Base-by-base conservation (phyloP, 371 early-diverging fungal species). In the Syncephalastrum racemosum region DNA sequence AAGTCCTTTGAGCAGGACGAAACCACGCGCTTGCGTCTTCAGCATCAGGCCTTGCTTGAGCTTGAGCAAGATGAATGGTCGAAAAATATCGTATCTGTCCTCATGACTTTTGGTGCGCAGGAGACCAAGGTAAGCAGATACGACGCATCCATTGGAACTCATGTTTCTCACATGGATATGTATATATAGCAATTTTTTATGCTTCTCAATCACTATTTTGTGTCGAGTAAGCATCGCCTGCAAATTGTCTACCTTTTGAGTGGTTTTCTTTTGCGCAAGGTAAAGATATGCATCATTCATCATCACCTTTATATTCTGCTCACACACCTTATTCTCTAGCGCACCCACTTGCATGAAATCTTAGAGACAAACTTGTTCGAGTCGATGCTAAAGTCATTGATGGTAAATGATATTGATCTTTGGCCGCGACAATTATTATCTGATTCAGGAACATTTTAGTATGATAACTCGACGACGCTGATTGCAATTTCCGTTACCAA, bases 401-500 rank as follows among this genome's bases (percentile, higher is more conserved):
- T 82, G 81, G 84, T 84, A 79, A 40, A 7, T 31, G 1, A n/a
- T n/a, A 41, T 25, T 46, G 16, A 42, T 42, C 18, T 53, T 7
- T 18, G 15, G n/a, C n/a, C n/a, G n/a, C 42, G 2, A 5, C 4
- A 25, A 25, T 25, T 4, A 25, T 25, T 25, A 25, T 5, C 25
- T 25, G 36, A 31, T 22, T 14, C 3, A 22, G n/a, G 4, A 25
- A 40, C n/a, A 46, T 31, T 52, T 42, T 67, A 86, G 87, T 76
- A 75, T 43, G 87, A 87, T 42, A 84, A 83, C 1, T 87, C 87
- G 0, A 83, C 85, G 3, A 74, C 82, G 1, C 54, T 84, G 46
- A 79, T 87, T 41, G 83, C 85, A 18, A 70, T 84, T 22, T 83
- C 83, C 20, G 71, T 85, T 18, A 84, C 85, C 53, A 79, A 81